A percentile compares a stretch with the other conserved stretches of the same genome.
Conservation (phyloP, 495 filamentous ascomycete species). For the Amniculicola lignicola region DNA sequence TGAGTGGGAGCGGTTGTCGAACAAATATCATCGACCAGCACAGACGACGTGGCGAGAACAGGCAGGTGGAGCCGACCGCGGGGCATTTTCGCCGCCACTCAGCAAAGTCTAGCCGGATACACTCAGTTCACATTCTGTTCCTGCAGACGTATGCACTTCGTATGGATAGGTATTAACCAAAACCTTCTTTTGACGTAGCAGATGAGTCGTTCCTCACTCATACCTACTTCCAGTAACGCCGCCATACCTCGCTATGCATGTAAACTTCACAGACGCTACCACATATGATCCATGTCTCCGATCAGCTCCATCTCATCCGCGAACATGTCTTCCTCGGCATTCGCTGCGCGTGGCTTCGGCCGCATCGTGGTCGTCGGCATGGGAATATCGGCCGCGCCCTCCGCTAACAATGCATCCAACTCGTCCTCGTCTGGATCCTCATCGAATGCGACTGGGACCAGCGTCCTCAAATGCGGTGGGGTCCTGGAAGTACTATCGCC, state of each 20-base stretch:
- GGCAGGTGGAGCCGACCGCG: too few species aligned
- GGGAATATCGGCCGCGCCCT: conserved; percentile 23
- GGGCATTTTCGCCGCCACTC: conserved; percentile 3
- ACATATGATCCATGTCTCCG: conserved; percentile 62
- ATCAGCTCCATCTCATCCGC: conserved; percentile 66
- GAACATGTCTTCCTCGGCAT: conserved; percentile 40
- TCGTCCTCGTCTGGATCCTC: conserved; percentile 47
- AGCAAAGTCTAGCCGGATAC: too few species aligned
- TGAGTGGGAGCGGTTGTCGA: too few species aligned
- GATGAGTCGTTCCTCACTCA: background rate
- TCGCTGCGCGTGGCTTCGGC: background rate
- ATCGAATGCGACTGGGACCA: too few species aligned
- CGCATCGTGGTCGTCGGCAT: background rate
- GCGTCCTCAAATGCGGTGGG: too few species aligned
- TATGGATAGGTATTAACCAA: too few species aligned
- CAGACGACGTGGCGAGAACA: too few species aligned
- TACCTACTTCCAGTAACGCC: background rate
- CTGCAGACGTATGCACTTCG: too few species aligned
- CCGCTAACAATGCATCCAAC: conserved; percentile 47
- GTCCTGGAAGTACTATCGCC: too few species aligned
- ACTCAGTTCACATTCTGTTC: too few species aligned
- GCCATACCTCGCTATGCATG: conserved; percentile 17
- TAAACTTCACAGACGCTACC: conserved; percentile 40
- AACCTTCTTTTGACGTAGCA: background rate
- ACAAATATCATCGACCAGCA: too few species aligned